These are phyloP conservation scores for Talaromyces sp. DNA, from an alignment of 2,329 filamentous ascomycete species.

Conservation along the genomic window DNA sequence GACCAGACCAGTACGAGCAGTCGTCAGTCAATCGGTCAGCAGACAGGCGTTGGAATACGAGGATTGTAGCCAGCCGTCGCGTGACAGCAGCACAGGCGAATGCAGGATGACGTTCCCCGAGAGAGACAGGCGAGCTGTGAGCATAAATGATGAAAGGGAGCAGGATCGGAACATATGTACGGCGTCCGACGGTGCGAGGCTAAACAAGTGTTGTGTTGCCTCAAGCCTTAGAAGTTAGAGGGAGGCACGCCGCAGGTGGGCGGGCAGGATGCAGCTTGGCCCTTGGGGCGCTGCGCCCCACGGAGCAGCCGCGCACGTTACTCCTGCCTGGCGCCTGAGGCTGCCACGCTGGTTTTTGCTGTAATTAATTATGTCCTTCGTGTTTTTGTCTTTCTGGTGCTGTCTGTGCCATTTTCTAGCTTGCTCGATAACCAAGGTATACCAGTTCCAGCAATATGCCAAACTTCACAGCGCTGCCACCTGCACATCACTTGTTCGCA, in stretches of 20 bases:
- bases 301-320: too few species aligned
- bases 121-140: background rate
- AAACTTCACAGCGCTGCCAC: background rate
- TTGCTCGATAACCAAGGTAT: background rate
- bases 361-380: too few species aligned
- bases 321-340: background rate
- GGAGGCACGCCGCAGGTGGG: background rate
- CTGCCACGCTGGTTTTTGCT: background rate
- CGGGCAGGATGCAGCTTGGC: too few species aligned
- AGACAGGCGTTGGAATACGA: background rate
- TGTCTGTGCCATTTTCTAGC: background rate
- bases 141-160: background rate
- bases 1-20: background rate
- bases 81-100: slow-evolving; percentile 12
- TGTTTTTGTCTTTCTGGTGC: too few species aligned
- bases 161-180: background rate
- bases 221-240: background rate
- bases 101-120: background rate
- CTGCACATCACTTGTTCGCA: background rate
- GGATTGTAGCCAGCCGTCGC: background rate
- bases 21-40: background rate
- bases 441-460: too few species aligned
- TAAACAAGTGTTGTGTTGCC: background rate
- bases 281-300: too few species aligned
- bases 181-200: too few species aligned